Evolutionary conservation across 2,329 filamentous ascomycete species (phyloP).

Genomic region (Hypoxylon sp.): DNA sequence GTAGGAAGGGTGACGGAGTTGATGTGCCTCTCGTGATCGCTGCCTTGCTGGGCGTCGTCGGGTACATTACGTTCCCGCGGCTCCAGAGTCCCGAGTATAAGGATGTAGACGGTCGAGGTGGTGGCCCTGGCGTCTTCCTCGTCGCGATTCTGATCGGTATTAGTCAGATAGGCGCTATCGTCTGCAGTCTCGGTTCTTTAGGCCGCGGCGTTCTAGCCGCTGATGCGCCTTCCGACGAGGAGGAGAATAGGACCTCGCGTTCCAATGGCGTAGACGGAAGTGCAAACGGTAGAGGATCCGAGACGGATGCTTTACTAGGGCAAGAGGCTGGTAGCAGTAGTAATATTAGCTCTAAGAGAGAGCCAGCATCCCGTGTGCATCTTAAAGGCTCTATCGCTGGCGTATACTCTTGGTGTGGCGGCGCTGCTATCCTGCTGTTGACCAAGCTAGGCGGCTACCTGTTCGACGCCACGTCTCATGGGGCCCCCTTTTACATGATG

Average conservation of each 20-base stretch:
- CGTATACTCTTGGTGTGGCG: conserved; percentile 92
- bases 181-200: conserved; percentile 92
- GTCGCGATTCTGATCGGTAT: conserved; percentile 87
- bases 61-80: conserved; percentile 83
- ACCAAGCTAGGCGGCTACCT: conserved; percentile 91
- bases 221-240: conserved; percentile 54
- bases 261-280: conserved; percentile 13
- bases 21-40: conserved; percentile 83
- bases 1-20: conserved; percentile 72
- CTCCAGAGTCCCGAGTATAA: conserved; percentile 82
- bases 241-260: conserved; percentile 32
- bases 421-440: conserved; percentile 88
- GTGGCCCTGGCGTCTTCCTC: conserved; percentile 78
- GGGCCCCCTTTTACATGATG: conserved; percentile 95
- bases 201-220: conserved; percentile 81
- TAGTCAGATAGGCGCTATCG: conserved; percentile 96
- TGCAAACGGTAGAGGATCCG: conserved; percentile 11
- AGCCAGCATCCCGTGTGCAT: conserved; percentile 63
- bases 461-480: conserved; percentile 81
- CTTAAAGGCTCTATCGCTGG: conserved; percentile 96
- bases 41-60: conserved; percentile 79
- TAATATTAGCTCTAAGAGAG: conserved; percentile 43
- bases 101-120: conserved; percentile 74
- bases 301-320: conserved; percentile 56
- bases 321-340: conserved; percentile 57